Conservation (phyloP, 176 grass and related monocot species). For the Luzula sylvatica region DNA sequence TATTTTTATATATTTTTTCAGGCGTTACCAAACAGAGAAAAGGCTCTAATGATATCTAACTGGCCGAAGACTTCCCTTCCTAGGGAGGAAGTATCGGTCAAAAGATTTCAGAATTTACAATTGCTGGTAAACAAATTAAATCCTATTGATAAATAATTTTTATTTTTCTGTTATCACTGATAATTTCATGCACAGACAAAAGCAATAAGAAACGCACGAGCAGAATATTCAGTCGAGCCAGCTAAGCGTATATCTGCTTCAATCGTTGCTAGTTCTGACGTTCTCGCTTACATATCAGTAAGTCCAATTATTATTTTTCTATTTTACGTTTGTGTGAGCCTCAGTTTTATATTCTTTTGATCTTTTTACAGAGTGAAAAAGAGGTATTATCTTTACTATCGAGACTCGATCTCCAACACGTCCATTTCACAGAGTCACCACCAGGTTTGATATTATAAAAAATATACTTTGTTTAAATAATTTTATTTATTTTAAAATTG, state of each 20-base stretch:
- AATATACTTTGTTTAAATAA: no score
- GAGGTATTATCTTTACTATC: slow-evolving; percentile 68
- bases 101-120: slow-evolving; percentile 98
- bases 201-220: slow-evolving; percentile 90
- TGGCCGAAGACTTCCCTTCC: slow-evolving; percentile 69
- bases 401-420: slow-evolving; percentile 66
- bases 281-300: slow-evolving; percentile 76
- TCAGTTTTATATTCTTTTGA: slow-evolving; percentile 4
- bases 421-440: slow-evolving; percentile 57
- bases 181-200: slow-evolving; percentile 42
- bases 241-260: slow-evolving; percentile 92
- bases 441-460: slow-evolving; percentile 33
- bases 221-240: slow-evolving; percentile 94
- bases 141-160: slow-evolving; percentile 8
- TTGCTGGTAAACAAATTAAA: slow-evolving; percentile 48
- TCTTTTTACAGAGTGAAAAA: slow-evolving; percentile 61
- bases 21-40: slow-evolving; percentile 72
- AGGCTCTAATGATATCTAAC: slow-evolving; percentile 70
- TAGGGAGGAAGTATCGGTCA: slow-evolving; percentile 63
- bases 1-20: slow-evolving; percentile 32
- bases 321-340: neutral
- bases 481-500: slow-evolving; percentile 8
- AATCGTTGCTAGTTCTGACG: slow-evolving; percentile 70
- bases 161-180: slow-evolving; percentile 21
- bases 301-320: slow-evolving; percentile 19